Base-by-base conservation (phyloP, 164 flowering plant genomes). In the Taxillus chinensis region DNA sequence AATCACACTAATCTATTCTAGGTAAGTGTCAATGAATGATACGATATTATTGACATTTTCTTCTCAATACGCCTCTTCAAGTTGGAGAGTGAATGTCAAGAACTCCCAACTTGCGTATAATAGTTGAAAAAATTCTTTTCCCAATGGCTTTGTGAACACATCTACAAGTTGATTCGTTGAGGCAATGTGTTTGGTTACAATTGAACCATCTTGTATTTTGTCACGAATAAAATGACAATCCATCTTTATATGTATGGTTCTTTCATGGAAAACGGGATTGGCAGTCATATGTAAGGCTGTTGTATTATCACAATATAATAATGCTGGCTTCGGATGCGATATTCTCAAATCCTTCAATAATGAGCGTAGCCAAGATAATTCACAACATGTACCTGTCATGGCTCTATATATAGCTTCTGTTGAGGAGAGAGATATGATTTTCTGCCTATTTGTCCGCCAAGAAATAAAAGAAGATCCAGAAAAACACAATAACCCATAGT, bases 391-490 rank as follows among this genome's bases (percentile, higher is more conserved):
- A 3, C n/a, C 8, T 39, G 59, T 39, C 67, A 68, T 59, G 10
- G 67, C 54, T 9, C 48, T 14, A 42, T 70, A 70, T 61, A 57
- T 62, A 9, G 69, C 57, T 70, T 70, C 66, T 7, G 48, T 59
- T 7, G 59, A 70, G 5, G 73, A 65, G 3, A 45, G 50, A 49
- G 69, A 65, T 0, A 70, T 57, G 3, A 4, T 65, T 4, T 14
- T 57, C 38, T 70, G 62, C 38, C 59, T 61, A 43, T 70, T 70
- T 15, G 62, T 40, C 7, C 14, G 3, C 73, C 69, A 50, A 0
- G 42, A 27, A 38, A 51, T 42, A 43, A 43, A 2, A 9, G 1
- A 43, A 43, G 46, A 43, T 43, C 46, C 7, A 43, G 2, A 43
- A 43, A 43, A 43, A 43, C 46, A 43, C 46, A 43, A 43, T 43